Conservation (phyloP, 345 rosid species). For the Dipteronia sinensis region DNA sequence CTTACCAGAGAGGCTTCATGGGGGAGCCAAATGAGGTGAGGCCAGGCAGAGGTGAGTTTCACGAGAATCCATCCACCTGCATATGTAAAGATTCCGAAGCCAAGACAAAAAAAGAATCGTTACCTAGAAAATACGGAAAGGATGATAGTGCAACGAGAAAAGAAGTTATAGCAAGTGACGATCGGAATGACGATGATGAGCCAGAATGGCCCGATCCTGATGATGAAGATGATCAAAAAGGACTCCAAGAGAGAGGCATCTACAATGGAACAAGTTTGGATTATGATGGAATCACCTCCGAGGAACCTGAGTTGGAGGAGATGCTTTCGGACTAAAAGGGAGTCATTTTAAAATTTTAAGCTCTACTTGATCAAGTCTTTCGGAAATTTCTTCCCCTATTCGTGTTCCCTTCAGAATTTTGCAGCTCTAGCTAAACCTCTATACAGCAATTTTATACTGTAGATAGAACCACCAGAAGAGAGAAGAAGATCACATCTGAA, state of each 20-base stretch:
- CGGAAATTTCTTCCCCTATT: not conserved
- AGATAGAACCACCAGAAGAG: slow-evolving; percentile 11
- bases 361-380: not conserved
- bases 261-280: slow-evolving; percentile 56
- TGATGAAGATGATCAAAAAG: slow-evolving; percentile 58
- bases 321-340: slow-evolving; percentile 69
- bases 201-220: slow-evolving; percentile 66
- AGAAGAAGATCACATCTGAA: not conserved
- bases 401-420: not conserved
- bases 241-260: slow-evolving; percentile 39
- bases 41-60: slow-evolving; percentile 97
- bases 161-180: slow-evolving; percentile 41
- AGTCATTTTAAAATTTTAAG: not conserved
- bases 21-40: slow-evolving; percentile 94
- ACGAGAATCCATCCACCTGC: slow-evolving; percentile 92
- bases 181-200: slow-evolving; percentile 53
- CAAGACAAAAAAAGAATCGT: slow-evolving; percentile 37
- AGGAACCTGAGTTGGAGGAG: slow-evolving; percentile 84
- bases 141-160: slow-evolving; percentile 31
- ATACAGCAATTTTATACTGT: slow-evolving; percentile 13
- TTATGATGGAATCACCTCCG: slow-evolving; percentile 52
- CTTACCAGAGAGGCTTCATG: slow-evolving; percentile 89
- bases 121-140: slow-evolving; percentile 53
- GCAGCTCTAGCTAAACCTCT: slow-evolving; percentile 13
- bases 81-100: slow-evolving; percentile 71